Evolutionary conservation across 306 rosid genomes (phyloP), one percentile per base, ranked within the genome.

Genomic region (Cicer cuneatum): DNA sequence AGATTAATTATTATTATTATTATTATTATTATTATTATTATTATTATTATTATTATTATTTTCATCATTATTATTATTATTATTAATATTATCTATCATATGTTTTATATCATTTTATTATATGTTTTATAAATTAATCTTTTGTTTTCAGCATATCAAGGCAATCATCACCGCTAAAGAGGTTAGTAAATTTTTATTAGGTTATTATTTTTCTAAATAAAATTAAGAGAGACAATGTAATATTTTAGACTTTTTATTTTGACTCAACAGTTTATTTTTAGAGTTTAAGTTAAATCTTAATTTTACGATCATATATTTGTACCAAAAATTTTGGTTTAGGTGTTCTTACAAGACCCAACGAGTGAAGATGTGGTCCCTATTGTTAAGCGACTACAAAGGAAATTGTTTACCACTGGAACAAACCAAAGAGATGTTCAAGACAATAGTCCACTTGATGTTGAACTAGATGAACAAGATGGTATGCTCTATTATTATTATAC

Each of bases 91-190:
- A 19, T 19, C 21, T 0, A 2, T 19, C 1, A 19, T 18, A 18
- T 18, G 19, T 18, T 18, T 18, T 18, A 18, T 24, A 7, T 37
- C 15, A 56, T 52, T 62, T 42, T 16, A 39, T 21, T 40, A 3
- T 60, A 48, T 38, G 54, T 45, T 5, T 1, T 42, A 24, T 24
- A 24, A 52, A 16, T 7, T 66, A 9, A 73, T 66, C 71, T 33
- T 73, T 80, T 74, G 51, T 11, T 6, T 59, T 63, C 92, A 90
- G 96, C 92, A 90, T 77, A 84, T 87, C 76, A 87, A 87, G 71
- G 96, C 96, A 46, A 90, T 90, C 52, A 88, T 90, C 80, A 90
- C 96, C 18, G 89, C 92, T 14, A 87, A 90, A 18, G 96, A 90
- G 90, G 96, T 90, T 71, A 33, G 87, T 56, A 24, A 35, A 12